Conservation (phyloP, 768 basidiomycete species). For the Tricholoma bakamatsutake region DNA sequence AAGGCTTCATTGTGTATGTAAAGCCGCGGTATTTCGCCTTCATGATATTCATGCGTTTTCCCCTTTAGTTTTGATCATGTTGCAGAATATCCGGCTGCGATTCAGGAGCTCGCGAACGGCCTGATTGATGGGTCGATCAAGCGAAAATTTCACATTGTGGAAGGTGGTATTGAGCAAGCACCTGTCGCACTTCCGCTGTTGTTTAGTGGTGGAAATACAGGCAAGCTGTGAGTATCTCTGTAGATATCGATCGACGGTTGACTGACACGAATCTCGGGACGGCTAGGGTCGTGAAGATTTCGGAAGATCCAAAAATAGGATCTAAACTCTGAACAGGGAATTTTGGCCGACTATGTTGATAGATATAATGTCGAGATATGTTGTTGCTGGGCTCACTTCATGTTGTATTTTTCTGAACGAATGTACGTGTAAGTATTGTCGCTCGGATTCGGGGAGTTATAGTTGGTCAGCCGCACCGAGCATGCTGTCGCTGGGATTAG, state of each 20-base stretch:
- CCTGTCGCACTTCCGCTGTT: constrained; percentile 65
- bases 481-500: background rate
- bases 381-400: background rate
- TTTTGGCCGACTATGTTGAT: background rate
- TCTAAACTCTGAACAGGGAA: constrained; percentile 26
- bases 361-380: background rate
- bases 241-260: background rate
- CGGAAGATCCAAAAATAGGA: constrained; percentile 28
- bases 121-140: constrained; percentile 68
- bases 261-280: constrained; percentile 4
- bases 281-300: constrained; percentile 53
- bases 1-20: constrained; percentile 75
- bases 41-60: background rate
- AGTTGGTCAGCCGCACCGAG: background rate
- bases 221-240: constrained; percentile 51
- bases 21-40: background rate
- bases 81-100: constrained; percentile 50
- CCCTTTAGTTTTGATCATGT: constrained; percentile 68
- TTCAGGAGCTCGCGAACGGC: constrained; percentile 49
- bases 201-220: constrained; percentile 72
- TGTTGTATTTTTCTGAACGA: too few species aligned
- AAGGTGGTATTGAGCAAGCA: constrained; percentile 67
- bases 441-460: too few species aligned
- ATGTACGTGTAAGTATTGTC: too few species aligned
- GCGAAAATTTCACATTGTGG: constrained; percentile 72